These are phyloP conservation scores for Phytophthora megakarya DNA, from an alignment of 352 stramenopile species.

Conservation along the genomic window DNA sequence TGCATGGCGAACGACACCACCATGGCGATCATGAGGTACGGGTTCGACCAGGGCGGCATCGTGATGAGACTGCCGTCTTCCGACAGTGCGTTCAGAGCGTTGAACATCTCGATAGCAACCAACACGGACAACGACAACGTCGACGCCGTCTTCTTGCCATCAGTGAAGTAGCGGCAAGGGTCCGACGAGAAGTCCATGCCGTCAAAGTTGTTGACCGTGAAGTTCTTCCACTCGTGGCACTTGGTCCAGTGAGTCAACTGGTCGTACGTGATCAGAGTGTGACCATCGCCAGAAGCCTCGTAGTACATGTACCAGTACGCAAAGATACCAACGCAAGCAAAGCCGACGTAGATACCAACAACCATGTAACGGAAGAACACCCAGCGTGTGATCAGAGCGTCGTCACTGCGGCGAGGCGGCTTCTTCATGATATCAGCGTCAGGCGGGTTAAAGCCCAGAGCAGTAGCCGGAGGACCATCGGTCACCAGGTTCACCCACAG, in stretches of 20 bases:
- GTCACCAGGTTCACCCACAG: constrained; percentile 99
- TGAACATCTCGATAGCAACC: constrained; percentile 96
- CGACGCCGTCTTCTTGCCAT: constrained; percentile 91
- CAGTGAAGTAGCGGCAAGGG: constrained; percentile 93
- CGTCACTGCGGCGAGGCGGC: constrained; percentile 93
- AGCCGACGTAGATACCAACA: constrained; percentile 94
- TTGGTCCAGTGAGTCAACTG: constrained; percentile 92
- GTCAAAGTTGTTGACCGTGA: constrained; percentile 92
- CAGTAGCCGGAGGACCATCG: constrained; percentile 97
- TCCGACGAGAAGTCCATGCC: constrained; percentile 90
- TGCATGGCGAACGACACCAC: constrained; percentile 93
- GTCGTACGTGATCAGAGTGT: constrained; percentile 91
- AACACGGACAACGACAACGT: constrained; percentile 94
- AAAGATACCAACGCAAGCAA: constrained; percentile 92
- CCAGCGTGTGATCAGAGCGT: constrained; percentile 98
- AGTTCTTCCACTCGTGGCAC: constrained; percentile 92
- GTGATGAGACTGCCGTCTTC: constrained; percentile 92
- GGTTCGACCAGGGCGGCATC: constrained; percentile 94
- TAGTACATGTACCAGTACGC: constrained; percentile 95
- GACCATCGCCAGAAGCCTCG: constrained; percentile 88
- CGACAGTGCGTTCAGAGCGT: constrained; percentile 94
- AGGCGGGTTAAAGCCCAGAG: constrained; percentile 98
- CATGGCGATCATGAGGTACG: constrained; percentile 94
- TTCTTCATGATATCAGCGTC: constrained; percentile 98
- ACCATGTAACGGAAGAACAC: constrained; percentile 98